Evolutionary conservation across 2,329 filamentous ascomycete species (phyloP), one percentile per base, ranked within the genome.

Genomic region (Pseudohalonectria lignicola): DNA sequence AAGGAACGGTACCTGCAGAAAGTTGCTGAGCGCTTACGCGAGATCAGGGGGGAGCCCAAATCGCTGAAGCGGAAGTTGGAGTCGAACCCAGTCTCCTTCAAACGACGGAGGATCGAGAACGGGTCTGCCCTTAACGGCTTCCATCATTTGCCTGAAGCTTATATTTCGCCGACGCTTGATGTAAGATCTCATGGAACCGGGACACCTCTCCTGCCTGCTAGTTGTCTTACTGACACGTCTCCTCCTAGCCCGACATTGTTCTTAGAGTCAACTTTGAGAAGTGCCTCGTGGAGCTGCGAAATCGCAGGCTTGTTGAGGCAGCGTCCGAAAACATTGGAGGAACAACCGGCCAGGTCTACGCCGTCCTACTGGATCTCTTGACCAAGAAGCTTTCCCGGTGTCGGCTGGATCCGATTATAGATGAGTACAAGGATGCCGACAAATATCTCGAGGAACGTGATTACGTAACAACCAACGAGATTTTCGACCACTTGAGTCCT

Each of bases 251-350:
- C 36, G 74, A 82, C 41, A 66, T 87, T 45, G 70, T 88, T 26
- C 66, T 96, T 35, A 76, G 81, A 20, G 67, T 95, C 39, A 95
- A 94, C 53, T 81, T 86, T 51, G 82, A 88, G 40, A 93, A 90
- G 56, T 85, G 86, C 42, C 67, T 81, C 6, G 84, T 95, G 9
- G 79, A 84, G 36, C 67, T 94, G 45, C 84, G 90, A 40, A 94
- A 86, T 49, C 73, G 80, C 45, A 76, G 78, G 16, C 76, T 96
- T 3, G 76, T 81, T 37, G 69, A 77, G n/a, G 74, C 87, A 40
- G 86, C 79, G 1, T 70, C 78, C 37, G 75, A 82, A 38, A 68
- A 74, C 23, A 71, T 92, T 16, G 84, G 87, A 32, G 68, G 78
- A 30, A 77, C 74, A 2, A 93, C 88, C 1, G 79, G 82, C 1